These are phyloP conservation scores for Vickermania spadyakhi DNA, from an alignment of 208 protist species.

Conservation along the genomic window DNA sequence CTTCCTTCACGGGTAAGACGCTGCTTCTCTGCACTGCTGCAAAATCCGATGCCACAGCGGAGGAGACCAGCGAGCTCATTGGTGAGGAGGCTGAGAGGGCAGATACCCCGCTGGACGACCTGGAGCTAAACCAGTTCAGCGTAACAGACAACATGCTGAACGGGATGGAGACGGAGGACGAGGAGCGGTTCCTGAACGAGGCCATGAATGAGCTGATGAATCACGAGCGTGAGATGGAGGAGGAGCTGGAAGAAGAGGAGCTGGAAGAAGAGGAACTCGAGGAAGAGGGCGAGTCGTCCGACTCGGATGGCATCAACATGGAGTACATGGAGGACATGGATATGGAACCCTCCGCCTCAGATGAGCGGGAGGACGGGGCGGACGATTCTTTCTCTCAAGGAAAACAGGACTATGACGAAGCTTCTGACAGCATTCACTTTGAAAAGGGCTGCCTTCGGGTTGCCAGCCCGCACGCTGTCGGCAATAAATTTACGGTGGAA, in stretches of 20 bases:
- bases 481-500: slow-evolving; percentile 68
- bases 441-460: slow-evolving; percentile 57
- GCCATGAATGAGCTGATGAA: background rate
- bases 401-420: slow-evolving; percentile 5
- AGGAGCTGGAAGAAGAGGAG: slow-evolving; percentile 20
- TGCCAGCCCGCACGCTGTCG: slow-evolving; percentile 16
- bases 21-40: too few relatives aligned
- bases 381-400: slow-evolving; percentile 17
- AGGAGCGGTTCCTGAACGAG: background rate
- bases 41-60: too few relatives aligned
- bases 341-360: background rate
- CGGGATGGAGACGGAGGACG: background rate
- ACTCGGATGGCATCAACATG: background rate
- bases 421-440: slow-evolving; percentile 56
- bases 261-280: background rate
- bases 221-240: background rate
- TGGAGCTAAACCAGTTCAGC: background rate
- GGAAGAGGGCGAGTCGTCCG: background rate
- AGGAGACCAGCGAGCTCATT: too few relatives aligned
- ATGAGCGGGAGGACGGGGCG: slow-evolving; percentile 25
- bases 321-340: slow-evolving; percentile 1
- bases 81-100: too few relatives aligned
- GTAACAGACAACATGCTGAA: background rate
- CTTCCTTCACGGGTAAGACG: background rate
- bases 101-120: background rate